These are phyloP conservation scores for Cadophora malorum DNA, from an alignment of 2,329 filamentous ascomycete species.

Conservation along the genomic window DNA sequence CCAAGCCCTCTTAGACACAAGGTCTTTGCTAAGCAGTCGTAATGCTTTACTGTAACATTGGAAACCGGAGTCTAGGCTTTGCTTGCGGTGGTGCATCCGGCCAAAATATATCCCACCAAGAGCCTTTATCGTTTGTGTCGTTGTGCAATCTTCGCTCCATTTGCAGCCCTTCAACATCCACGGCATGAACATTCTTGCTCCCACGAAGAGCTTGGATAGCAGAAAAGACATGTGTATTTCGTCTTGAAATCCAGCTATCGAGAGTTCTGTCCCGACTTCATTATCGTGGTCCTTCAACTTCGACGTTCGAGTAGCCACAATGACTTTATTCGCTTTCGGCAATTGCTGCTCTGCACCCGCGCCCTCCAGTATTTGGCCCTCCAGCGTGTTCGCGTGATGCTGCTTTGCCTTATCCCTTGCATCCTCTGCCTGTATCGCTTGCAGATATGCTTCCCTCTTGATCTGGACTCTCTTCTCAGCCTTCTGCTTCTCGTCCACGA, in stretches of 20 bases:
- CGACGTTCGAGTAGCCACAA: not conserved
- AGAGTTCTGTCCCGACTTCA: not conserved
- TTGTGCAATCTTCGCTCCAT: constrained; percentile 27
- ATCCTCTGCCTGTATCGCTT: constrained; percentile 31
- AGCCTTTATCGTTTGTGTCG: constrained; percentile 30
- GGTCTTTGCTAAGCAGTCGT: constrained; percentile 27
- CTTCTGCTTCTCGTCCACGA: constrained; percentile 33
- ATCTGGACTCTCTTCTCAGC: constrained; percentile 32
- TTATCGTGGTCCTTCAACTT: not conserved
- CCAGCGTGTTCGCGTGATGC: no score
- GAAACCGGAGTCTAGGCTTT: constrained; percentile 24
- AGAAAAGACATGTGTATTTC: constrained; percentile 26
- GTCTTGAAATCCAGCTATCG: constrained; percentile 9
- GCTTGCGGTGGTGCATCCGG: constrained; percentile 24
- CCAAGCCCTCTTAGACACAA: constrained; percentile 9
- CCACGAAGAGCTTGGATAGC: constrained; percentile 20
- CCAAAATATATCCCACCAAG: constrained; percentile 31
- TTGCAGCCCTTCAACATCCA: constrained; percentile 10
- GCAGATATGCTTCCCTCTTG: constrained; percentile 32
- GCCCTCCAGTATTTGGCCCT: not conserved
- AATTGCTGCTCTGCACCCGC: not conserved
- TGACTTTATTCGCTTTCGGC: not conserved
- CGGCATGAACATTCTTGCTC: constrained; percentile 9
- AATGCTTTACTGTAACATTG: constrained; percentile 31
- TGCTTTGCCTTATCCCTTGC: not conserved